Evolutionary conservation across 441 rosid genomes (phyloP), one percentile per base, ranked within the genome.

Genomic region (Manihot esculenta): DNA sequence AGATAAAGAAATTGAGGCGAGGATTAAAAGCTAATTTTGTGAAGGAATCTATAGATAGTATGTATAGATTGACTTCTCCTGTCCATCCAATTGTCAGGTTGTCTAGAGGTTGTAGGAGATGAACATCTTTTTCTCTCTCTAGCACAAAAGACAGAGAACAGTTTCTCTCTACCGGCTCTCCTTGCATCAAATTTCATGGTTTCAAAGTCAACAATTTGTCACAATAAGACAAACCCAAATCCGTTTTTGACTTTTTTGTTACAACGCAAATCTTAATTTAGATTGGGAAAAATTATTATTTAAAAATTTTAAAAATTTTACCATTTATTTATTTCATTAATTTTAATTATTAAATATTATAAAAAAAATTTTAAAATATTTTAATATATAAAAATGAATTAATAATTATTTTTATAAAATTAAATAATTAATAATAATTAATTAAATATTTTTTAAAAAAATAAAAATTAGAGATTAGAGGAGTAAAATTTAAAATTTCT

Each of bases 71-170:
- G 65, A 79, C 76, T 69, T 61, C 74, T 75, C 72, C 45, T 70
- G 79, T 68, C 79, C 79, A 65, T 77, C 82, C 81, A 79, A 73
- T 65, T 79, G 67, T 71, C 62, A 48, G 72, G 80, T 70, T 62
- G 68, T 65, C 69, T 53, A 79, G 69, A 79, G 66, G 73, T 74
- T 30, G 35, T 30, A 71, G 85, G 80, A 79, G 81, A 77, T 41
- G 72, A 75, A 71, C 75, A 74, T 76, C 72, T 77, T 79, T 41
- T 60, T 73, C 63, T 73, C 45, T 66, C 54, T 79, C 26, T 18
- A 30, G 4, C 33, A 30, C 2, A 1, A 30, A 30, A 30, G 33
- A 30, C 33, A 30, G 2, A 30, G 1, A 30, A 30, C 4, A 4
- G 4, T 30, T n/a, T n/a, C 35, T 35, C 41, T 35, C 41, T 35